phyloP scores from a whole-genome alignment of 495 filamentous ascomycete species.

The Penicillium waksmanii region DNA sequence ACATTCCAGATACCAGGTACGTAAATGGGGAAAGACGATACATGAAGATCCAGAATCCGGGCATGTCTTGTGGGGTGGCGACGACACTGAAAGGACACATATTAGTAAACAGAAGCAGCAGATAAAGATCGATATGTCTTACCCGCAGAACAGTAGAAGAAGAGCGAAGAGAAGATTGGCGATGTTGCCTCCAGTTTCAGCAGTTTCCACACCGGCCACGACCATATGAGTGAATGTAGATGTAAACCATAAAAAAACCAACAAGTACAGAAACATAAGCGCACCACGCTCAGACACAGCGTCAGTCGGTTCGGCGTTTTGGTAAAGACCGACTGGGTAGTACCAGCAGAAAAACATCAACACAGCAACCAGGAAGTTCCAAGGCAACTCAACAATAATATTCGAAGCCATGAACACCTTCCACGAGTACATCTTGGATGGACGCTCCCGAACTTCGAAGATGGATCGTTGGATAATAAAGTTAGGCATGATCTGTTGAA shows the following conservation, averaged over 20 bases:
- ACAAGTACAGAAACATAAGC: slow-evolving; percentile 53
- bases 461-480: slow-evolving; percentile 10
- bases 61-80: slow-evolving; percentile 55
- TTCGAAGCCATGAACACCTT: slow-evolving; percentile 63
- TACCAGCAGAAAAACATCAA: slow-evolving; percentile 64
- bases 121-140: neutral
- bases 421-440: slow-evolving; percentile 63
- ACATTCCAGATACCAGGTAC: slow-evolving; percentile 60
- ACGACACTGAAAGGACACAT: slow-evolving; percentile 46
- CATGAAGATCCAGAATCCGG: slow-evolving; percentile 74
- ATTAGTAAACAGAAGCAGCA: neutral
- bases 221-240: slow-evolving; percentile 59
- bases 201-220: slow-evolving; percentile 54
- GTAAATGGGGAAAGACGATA: slow-evolving; percentile 67
- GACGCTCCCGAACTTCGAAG: slow-evolving; percentile 40
- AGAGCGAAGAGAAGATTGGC: slow-evolving; percentile 56
- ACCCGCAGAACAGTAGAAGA: slow-evolving; percentile 49
- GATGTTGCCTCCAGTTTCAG: slow-evolving; percentile 54
- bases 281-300: slow-evolving; percentile 44
- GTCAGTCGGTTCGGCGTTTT: slow-evolving; percentile 42
- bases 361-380: slow-evolving; percentile 60
- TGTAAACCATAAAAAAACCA: slow-evolving; percentile 51
- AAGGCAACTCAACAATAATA: slow-evolving; percentile 67
- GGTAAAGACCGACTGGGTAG: slow-evolving; percentile 61
- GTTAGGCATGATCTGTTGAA: slow-evolving; percentile 20